Evolutionary conservation across 331 rosid species (phyloP).

Genomic region (Arachis monticola): DNA sequence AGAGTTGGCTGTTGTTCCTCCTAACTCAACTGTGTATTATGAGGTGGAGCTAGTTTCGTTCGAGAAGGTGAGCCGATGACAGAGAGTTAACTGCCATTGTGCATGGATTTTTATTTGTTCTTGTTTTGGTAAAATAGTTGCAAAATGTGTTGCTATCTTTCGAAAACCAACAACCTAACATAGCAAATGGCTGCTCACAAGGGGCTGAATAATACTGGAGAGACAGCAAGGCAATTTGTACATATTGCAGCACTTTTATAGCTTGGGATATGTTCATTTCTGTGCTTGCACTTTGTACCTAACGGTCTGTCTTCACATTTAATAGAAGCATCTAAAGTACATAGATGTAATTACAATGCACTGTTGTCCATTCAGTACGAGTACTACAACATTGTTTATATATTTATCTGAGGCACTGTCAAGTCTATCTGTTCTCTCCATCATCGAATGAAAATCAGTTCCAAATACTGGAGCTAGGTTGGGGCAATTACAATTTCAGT

Average conservation of each 20-base stretch:
- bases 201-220: neutral
- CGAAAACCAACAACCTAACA: neutral
- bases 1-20: conserved; percentile 80
- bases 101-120: conserved; percentile 3
- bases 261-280: neutral
- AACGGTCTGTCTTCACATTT: neutral
- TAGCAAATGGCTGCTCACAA: neutral
- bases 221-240: conserved; percentile 1
- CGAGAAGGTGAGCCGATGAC: conserved; percentile 62
- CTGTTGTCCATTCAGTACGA: neutral
- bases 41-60: conserved; percentile 88
- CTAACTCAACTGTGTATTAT: conserved; percentile 75
- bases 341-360: neutral
- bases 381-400: neutral
- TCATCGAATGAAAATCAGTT: neutral
- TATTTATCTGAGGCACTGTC: neutral
- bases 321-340: neutral
- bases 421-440: neutral
- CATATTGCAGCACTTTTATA: neutral
- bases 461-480: neutral
- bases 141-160: neutral
- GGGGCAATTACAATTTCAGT: neutral
- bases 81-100: neutral
- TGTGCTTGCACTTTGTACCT: neutral
- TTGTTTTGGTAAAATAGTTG: neutral